Percentiles rank a stretch among this genome's conserved stretches.
Evolutionary conservation across 2,329 filamentous ascomycete species (phyloP).

Genomic region (Apiospora malaysiana): DNA sequence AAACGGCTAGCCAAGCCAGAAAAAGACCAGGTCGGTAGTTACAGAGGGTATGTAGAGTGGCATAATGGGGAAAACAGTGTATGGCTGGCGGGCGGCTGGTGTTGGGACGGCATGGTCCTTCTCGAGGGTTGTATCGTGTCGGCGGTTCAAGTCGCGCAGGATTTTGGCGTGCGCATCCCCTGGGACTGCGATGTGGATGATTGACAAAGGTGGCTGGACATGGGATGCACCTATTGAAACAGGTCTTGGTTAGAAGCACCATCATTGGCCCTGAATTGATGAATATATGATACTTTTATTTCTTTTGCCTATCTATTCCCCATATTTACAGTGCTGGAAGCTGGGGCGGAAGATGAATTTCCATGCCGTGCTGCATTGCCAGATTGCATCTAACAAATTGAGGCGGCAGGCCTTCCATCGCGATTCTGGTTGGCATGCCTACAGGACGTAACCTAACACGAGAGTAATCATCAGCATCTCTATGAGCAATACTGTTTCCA

Average conservation of each 20-base stretch:
- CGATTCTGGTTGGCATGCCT: too few relatives aligned
- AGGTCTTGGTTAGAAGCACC: not conserved
- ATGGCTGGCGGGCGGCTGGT: constrained; percentile 65
- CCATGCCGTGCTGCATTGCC: not conserved
- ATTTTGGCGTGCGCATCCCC: constrained; percentile 53
- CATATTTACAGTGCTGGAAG: too few relatives aligned
- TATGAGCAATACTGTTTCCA: too few relatives aligned
- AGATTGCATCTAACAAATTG: too few relatives aligned
- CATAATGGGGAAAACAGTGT: constrained; percentile 59
- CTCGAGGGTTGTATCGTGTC: constrained; percentile 66
- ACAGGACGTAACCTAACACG: too few relatives aligned
- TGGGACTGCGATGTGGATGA: constrained; percentile 32
- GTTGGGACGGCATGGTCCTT: constrained; percentile 69
- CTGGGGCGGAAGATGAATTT: not conserved
- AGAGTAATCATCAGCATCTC: too few relatives aligned
- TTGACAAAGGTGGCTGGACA: not conserved
- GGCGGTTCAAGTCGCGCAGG: constrained; percentile 60
- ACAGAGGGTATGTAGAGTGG: constrained; percentile 43
- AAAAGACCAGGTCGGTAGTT: not conserved
- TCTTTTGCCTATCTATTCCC: too few relatives aligned
- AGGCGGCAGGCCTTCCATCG: too few relatives aligned
- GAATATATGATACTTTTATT: not conserved
- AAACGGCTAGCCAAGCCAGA: not conserved
- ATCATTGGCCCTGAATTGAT: not conserved
- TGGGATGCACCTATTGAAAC: not conserved